A percentile compares a stretch with the other conserved stretches of the same genome.
phyloP scores from a whole-genome alignment of 768 basidiomycete genomes.

The Hypholoma sublateritium region DNA sequence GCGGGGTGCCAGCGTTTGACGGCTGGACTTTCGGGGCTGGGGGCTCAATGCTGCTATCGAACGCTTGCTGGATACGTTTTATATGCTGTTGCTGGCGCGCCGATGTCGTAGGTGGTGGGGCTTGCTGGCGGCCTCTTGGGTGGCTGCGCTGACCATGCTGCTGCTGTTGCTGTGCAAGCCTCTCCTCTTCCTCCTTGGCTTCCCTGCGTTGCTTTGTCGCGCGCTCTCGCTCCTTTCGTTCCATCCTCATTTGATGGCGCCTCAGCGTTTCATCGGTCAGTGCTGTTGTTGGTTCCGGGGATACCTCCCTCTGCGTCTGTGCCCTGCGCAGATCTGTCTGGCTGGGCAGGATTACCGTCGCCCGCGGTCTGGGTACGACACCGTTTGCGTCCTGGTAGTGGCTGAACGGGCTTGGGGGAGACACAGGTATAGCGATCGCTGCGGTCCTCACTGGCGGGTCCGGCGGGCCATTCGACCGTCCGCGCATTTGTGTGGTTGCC shows the following conservation, averaged over 20 bases:
- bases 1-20: constrained; percentile 10
- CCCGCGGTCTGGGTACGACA: constrained; percentile 20
- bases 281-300: neutral
- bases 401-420: constrained; percentile 22
- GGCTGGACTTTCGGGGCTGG: constrained; percentile 20
- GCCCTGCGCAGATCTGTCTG: constrained; percentile 16
- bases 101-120: neutral
- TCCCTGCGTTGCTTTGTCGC: neutral
- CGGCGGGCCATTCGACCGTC: constrained; percentile 16
- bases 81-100: constrained; percentile 31
- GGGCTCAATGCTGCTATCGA: constrained; percentile 30
- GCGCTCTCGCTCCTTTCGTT: neutral
- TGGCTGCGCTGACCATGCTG: neutral
- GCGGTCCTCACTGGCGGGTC: constrained; percentile 26
- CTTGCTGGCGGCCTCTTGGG: constrained; percentile 5
- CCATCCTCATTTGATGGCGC: neutral
- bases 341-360: constrained; percentile 27
- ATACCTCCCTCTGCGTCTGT: neutral
- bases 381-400: constrained; percentile 23
- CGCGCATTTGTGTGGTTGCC: constrained; percentile 11
- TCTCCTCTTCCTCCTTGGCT: neutral
- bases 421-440: constrained; percentile 39
- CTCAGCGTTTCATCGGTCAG: neutral
- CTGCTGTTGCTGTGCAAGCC: neutral
- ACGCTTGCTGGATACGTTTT: constrained; percentile 46